Evolutionary conservation across 2,329 filamentous ascomycete species (phyloP).

Genomic region (Phialophora verrucosa): DNA sequence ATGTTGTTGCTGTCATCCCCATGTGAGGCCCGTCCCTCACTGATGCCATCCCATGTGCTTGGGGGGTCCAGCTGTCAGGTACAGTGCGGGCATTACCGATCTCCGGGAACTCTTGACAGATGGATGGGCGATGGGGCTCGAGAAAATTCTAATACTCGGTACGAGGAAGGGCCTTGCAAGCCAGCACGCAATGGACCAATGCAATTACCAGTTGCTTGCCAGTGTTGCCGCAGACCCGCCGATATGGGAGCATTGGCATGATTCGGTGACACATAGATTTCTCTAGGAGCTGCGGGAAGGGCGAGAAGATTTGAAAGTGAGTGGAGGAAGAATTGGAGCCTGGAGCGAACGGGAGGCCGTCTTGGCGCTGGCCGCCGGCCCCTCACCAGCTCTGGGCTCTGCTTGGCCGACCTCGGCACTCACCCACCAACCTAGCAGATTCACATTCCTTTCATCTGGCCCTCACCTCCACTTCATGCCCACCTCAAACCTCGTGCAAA

Average conservation of each 20-base stretch:
- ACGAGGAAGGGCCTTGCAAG: background rate
- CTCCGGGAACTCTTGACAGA: background rate
- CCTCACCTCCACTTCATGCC: background rate
- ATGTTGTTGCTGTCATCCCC: background rate
- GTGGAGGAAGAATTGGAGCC: background rate
- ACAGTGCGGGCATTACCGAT: background rate
- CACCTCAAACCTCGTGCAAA: background rate
- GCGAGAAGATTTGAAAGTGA: background rate
- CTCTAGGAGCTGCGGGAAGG: background rate
- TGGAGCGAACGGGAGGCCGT: background rate
- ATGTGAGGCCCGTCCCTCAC: background rate
- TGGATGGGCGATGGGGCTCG: conserved; percentile 1
- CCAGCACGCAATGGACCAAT: background rate
- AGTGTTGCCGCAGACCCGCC: background rate
- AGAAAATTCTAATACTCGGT: conserved; percentile 1
- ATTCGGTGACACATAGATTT: conserved; percentile 7
- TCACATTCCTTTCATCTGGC: background rate
- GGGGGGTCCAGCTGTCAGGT: background rate
- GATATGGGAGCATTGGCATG: background rate
- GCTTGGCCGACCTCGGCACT: background rate
- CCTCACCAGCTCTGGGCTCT: background rate
- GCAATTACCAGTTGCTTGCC: background rate
- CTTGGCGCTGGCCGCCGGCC: background rate
- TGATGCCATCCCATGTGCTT: background rate
- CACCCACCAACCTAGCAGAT: background rate